Base-by-base conservation (phyloP, 768 basidiomycete genomes). In the Cystobasidium tubakii region DNA sequence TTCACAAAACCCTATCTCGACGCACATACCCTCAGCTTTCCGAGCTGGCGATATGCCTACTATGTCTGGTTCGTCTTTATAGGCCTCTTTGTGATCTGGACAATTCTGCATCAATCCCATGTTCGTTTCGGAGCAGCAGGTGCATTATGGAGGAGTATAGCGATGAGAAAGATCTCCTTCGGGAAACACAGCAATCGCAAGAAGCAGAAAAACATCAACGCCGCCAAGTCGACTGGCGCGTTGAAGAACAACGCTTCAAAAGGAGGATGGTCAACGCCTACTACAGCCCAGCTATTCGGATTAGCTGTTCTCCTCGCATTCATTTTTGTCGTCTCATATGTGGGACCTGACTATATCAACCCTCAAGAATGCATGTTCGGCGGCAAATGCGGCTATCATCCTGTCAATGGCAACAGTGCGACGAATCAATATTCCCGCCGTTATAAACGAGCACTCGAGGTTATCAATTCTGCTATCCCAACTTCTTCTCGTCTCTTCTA, bases 311-410 rank as follows among this genome's bases (percentile, higher is more conserved):
- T 90, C 36, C 78, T 84, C 31, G 77, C 83, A 54, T 80, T 82
- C 21, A 81, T 84, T 3, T 75, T 86, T 19, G 79, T 84, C 1
- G 81, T 88, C 44, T 83, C 83, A 1, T 85, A 88, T 75, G 80
- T 86, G 19, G 89, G 89, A 19, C 85, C 86, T 3, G 90, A 91
- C 80, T 89, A 90, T 79, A 83, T 90, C 74, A 82, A 77, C 66
- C 77, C 79, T 4, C 76, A 75, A 34, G 75, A 76, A 15, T 78
- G 77, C 71, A 74, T 73, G 3, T 79, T 76, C 21, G 77, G 77
- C 19, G 69, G 77, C 19, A 54, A 74, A n/a, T 78, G 78, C 53
- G 62, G 63, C 7, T 78, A 75, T 44, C 74, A 76, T 13, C 25
- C 66, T 0, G 65, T 69, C 43, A 66, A 63, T 39, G 74, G 73